phyloP scores from a whole-genome alignment of 768 basidiomycete species.

The Leccinum ochraceum region DNA sequence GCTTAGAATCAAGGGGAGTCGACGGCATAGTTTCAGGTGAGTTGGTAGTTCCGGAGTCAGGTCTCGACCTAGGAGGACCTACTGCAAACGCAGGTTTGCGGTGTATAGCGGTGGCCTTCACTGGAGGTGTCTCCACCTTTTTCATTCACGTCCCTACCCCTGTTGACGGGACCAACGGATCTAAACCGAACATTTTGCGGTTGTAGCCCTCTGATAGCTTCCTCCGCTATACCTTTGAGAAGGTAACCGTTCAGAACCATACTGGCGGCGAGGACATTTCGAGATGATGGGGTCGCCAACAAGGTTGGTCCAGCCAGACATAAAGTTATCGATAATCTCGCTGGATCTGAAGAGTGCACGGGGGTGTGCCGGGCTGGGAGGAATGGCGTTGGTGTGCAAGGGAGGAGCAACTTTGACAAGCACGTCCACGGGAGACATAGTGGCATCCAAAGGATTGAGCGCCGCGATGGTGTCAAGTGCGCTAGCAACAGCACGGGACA shows the following conservation, averaged over 20 bases:
- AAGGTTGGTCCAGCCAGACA: conserved; percentile 86
- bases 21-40: conserved; percentile 24
- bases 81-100: conserved; percentile 27
- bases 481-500: conserved; percentile 55
- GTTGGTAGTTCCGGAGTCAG: conserved; percentile 19
- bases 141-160: conserved; percentile 25
- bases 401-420: conserved; percentile 66
- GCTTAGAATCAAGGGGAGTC: conserved; percentile 10
- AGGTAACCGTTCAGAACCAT: conserved; percentile 93
- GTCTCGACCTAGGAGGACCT: conserved; percentile 23
- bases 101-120: conserved; percentile 12
- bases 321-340: conserved; percentile 78
- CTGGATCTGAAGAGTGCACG: conserved; percentile 38
- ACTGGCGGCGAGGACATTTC: conserved; percentile 65
- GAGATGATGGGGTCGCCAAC: conserved; percentile 10
- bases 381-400: conserved; percentile 51
- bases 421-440: conserved; percentile 38
- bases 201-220: conserved; percentile 36
- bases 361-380: conserved; percentile 33
- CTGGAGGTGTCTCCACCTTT: conserved; percentile 20
- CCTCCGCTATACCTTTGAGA: conserved; percentile 80
- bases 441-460: conserved; percentile 20
- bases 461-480: conserved; percentile 59
- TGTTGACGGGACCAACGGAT: conserved; percentile 25
- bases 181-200: conserved; percentile 32